Base-by-base conservation (phyloP, 169 alveolate species). In the Plasmodium gallinaceum region DNA sequence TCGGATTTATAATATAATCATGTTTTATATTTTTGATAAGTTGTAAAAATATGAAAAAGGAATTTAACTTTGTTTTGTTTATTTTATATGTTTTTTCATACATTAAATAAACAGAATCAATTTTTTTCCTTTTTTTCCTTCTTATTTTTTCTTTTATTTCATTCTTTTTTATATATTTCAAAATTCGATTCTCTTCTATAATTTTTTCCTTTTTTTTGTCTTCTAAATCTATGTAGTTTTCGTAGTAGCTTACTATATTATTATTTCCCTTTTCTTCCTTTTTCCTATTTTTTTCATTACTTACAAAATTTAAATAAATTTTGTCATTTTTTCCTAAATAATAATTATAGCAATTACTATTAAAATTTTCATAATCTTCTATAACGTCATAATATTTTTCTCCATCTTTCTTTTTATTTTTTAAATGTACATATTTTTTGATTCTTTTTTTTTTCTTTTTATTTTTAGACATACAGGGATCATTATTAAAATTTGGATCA, bases 91-190 rank as follows among this genome's bases (percentile, higher is more conserved):
- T 71, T 86, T 86, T 86, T 45, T 86, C 92, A 48, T 64, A 72
- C 87, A 86, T 58, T 26, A 86, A 65, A 71, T 86, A 86, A 45
- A 86, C 75, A 22, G 92, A 86, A 46, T 86, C 64, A 42, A 86
- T 86, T 71, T 86, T 86, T 86, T 61, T 72, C 57, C 70, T 86
- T 61, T 86, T 86, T 72, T 66, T 60, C 2, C 20, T 72, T n/a
- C 92, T 61, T 61, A 86, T 71, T 71, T 70, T 86, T 70, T 86
- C 87, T 66, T 86, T 86, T 72, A 86, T 72, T 86, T 70, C 88
- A 16, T 86, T 86, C 24, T 58, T 72, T 26, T 37, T 86, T 46
- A 86, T 64, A 61, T 72, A 48, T 20, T 86, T 69, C 22, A n/a
- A 43, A 42, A 86, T 20, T 52, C 62, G 69, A 43, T 42, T 51